Evolutionary conservation across 2,329 filamentous ascomycete species (phyloP).

Genomic region (Phialocephala sp.): DNA sequence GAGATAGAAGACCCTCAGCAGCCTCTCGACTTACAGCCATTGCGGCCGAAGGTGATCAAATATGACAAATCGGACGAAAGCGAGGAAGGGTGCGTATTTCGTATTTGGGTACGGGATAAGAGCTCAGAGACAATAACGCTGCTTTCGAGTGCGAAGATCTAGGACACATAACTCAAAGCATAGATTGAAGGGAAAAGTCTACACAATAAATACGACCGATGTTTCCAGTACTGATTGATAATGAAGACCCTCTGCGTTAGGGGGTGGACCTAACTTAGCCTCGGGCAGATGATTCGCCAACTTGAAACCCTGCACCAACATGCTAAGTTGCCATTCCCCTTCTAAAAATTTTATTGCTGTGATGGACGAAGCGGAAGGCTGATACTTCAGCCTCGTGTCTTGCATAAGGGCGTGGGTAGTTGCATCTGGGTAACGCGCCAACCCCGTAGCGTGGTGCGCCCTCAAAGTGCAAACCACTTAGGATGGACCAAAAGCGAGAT

Average conservation of each 20-base stretch:
- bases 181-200: neutral
- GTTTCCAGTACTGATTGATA: neutral
- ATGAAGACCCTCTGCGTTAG: neutral
- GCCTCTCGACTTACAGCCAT: no score
- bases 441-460: neutral
- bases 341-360: neutral
- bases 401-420: neutral
- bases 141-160: neutral
- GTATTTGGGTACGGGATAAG: no score
- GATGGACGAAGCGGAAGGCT: neutral
- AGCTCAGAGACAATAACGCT: neutral
- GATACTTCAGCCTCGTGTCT: conserved; percentile 1
- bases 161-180: neutral
- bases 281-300: neutral
- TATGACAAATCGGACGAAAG: neutral
- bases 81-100: no score
- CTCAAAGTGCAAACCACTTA: neutral
- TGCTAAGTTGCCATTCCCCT: neutral
- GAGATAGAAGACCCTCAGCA: neutral
- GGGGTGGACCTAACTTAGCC: neutral
- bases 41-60: neutral
- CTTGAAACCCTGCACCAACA: neutral
- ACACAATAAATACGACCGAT: neutral
- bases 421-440: neutral
- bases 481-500: neutral